Base-by-base conservation (phyloP, 768 basidiomycete species). In the Candolleomyces eurysporus region DNA sequence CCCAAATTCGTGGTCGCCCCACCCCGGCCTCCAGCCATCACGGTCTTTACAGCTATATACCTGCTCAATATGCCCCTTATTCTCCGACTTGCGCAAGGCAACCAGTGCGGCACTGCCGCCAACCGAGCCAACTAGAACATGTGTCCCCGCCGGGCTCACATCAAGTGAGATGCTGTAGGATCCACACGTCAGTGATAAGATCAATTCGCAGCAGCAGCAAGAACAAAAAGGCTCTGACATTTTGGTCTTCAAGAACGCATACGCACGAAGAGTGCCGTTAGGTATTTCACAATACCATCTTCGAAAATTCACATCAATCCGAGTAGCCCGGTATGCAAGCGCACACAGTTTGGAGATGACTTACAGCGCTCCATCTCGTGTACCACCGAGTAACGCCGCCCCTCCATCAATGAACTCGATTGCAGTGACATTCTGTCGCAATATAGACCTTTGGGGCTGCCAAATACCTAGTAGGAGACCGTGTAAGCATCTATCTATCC, bases 231-330 rank as follows among this genome's bases (percentile, higher is more conserved):
- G 26, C 26, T 26, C 84, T 64, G 64, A 87, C 88, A 90, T 82
- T 71, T 78, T 82, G 48, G 80, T 73, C 69, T 82, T 77, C 62
- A 89, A 75, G 66, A 88, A 87, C 6, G 81, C 75, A 60, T 83
- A 84, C 11, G 84, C 86, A 5, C 83, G 81, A 49, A 87, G 72
- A 13, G 83, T 88, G 30, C 88, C 88, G 64, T 88, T 87, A 0
- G 86, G 86, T 61, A 90, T 75, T 67, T 85, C 83, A 65, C 84
- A 88, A 68, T 85, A 81, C 88, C 89, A 89, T 63, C 87, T 89
- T 60, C 30, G 60, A 45, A 62, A n/a, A 65, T 52, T 53, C 10
- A 5, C n/a, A n/a, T 43, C 42, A 43, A 2, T 4, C 50, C 39
- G 52, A 53, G 46, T 32, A 10, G 42, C 46, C 50, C 31, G 11